Evolutionary conservation across 106 monocot species (phyloP).

Genomic region (Gastrodia elata): DNA sequence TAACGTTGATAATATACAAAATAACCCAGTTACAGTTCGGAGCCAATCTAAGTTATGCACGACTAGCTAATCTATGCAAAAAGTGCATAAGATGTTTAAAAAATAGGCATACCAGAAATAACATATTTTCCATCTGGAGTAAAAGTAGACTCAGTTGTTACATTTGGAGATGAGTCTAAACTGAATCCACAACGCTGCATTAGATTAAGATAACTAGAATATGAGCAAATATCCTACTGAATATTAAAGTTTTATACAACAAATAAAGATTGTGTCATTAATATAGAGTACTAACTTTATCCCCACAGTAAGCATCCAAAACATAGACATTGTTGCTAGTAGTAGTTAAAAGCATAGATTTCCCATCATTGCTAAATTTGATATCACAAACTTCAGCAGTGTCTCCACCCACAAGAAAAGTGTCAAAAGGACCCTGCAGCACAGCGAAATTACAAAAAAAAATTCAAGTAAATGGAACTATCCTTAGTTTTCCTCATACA

Average conservation of each 20-base stretch:
- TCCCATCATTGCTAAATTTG: constrained; percentile 98
- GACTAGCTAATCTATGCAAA: not conserved
- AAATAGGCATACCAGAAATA: constrained; percentile 48
- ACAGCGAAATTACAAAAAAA: constrained; percentile 5
- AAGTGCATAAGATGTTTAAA: not conserved
- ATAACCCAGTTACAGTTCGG: not conserved
- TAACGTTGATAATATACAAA: not conserved
- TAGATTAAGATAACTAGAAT: not conserved
- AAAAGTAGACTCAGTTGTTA: constrained; percentile 79
- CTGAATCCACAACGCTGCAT: constrained; percentile 83
- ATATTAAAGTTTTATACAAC: not conserved
- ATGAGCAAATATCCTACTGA: not conserved
- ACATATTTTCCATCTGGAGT: constrained; percentile 97
- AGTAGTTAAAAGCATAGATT: constrained; percentile 97
- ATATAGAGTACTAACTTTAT: constrained; percentile 48
- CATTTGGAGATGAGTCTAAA: constrained; percentile 69
- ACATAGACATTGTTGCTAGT: constrained; percentile 89
- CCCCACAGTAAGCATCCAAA: constrained; percentile 94
- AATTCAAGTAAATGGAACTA: not conserved
- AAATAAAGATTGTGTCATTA: not conserved
- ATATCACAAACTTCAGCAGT: constrained; percentile 99
- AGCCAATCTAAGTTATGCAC: not conserved
- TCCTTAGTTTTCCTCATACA: not conserved
- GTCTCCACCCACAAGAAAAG: constrained; percentile 98
- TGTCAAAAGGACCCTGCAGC: constrained; percentile 91